phyloP scores from a whole-genome alignment of 2,329 filamentous ascomycete genomes.

The Polytolypa hystricis region DNA sequence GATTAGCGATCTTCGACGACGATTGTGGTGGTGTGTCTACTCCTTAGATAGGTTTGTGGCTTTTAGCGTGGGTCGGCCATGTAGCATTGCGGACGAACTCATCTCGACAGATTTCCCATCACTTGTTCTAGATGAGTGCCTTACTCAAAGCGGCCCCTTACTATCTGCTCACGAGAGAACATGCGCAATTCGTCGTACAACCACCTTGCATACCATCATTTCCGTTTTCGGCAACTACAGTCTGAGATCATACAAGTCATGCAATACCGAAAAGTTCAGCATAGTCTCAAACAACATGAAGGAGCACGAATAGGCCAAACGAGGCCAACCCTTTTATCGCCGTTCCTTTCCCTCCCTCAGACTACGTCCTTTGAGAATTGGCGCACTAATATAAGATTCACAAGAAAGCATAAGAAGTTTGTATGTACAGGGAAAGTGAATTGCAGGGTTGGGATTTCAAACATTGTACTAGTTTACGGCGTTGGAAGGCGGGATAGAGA shows the following conservation, averaged over 20 bases:
- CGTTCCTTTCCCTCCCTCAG: too few relatives aligned
- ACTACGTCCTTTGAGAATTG: too few relatives aligned
- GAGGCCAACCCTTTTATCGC: too few relatives aligned
- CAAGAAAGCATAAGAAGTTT: too few relatives aligned
- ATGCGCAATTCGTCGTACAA: too few relatives aligned
- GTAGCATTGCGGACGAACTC: constrained; percentile 90
- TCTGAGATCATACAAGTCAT: constrained; percentile 92
- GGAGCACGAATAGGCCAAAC: too few relatives aligned
- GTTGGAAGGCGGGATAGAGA: too few relatives aligned
- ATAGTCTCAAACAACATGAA: too few relatives aligned
- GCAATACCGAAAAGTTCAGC: constrained; percentile 85
- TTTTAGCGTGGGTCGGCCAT: constrained; percentile 83
- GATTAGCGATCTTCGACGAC: constrained; percentile 71
- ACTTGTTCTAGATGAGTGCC: constrained; percentile 74
- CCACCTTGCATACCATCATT: constrained; percentile 81
- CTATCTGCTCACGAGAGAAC: constrained; percentile 49
- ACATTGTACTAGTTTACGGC: too few relatives aligned
- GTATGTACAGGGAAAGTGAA: too few relatives aligned
- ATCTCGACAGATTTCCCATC: constrained; percentile 94
- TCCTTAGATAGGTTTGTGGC: constrained; percentile 90
- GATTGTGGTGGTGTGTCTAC: constrained; percentile 96
- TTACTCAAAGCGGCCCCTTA: constrained; percentile 68
- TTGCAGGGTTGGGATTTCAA: too few relatives aligned
- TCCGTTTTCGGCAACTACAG: constrained; percentile 75
- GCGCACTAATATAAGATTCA: too few relatives aligned